phyloP scores from a whole-genome alignment of 176 grass and related monocot genomes.

The Raddia distichophylla region DNA sequence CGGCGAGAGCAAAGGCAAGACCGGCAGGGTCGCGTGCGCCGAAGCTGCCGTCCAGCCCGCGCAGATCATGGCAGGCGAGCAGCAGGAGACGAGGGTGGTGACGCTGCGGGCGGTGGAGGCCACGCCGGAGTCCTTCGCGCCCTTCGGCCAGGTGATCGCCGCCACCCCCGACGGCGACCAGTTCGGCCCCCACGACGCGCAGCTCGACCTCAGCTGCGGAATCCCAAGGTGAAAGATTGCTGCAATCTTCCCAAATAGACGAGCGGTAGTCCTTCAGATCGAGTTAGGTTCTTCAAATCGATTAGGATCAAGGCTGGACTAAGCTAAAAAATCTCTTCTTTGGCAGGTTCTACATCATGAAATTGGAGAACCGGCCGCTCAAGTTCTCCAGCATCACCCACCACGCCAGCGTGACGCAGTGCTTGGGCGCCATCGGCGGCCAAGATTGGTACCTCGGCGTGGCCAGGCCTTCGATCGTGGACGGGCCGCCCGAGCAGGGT shows the following conservation, averaged over 20 bases:
- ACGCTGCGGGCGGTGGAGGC: constrained; percentile 72
- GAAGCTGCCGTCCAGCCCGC: neutral
- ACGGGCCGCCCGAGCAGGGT: constrained; percentile 35
- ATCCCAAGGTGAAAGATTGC: constrained; percentile 61
- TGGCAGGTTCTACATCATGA: constrained; percentile 87
- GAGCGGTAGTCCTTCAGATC: too few relatives aligned
- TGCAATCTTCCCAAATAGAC: too few relatives aligned
- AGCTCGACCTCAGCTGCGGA: constrained; percentile 89
- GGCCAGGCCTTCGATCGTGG: constrained; percentile 73
- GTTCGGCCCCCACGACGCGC: constrained; percentile 86
- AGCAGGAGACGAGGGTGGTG: constrained; percentile 30
- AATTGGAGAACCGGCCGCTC: constrained; percentile 56
- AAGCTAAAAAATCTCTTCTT: neutral
- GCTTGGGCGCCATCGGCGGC: constrained; percentile 80
- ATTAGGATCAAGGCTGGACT: neutral
- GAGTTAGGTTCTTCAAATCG: too few relatives aligned
- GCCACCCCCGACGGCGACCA: constrained; percentile 69
- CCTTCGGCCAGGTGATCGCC: constrained; percentile 87
- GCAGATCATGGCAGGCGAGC: constrained; percentile 41
- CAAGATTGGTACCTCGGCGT: constrained; percentile 89
- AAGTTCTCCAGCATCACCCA: constrained; percentile 78
- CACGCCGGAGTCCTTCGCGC: constrained; percentile 77
- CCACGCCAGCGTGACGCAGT: constrained; percentile 94
- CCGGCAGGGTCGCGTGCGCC: constrained; percentile 4
- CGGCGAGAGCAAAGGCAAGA: neutral